A percentile compares a stretch with the other conserved stretches of the same genome.
These are phyloP conservation scores for Gossypium schwendimanii DNA, from an alignment of 441 rosid genomes.

Conservation along the genomic window DNA sequence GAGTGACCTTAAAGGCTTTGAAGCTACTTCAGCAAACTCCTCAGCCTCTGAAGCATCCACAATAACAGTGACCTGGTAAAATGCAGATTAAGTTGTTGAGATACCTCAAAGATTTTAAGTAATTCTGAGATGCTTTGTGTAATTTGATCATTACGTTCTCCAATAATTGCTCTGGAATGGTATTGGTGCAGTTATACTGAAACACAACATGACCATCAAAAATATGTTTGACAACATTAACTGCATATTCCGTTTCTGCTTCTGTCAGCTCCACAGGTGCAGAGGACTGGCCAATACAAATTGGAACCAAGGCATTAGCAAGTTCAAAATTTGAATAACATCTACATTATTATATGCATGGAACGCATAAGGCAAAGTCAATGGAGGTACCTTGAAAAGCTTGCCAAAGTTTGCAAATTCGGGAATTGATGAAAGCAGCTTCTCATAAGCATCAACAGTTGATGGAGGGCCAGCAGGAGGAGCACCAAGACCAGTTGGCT, in stretches of 20 bases:
- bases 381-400: constrained; percentile 72
- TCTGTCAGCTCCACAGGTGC: constrained; percentile 91
- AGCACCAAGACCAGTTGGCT: constrained; percentile 77
- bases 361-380: background rate
- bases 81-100: constrained; percentile 14
- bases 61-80: constrained; percentile 62
- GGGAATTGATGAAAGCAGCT: constrained; percentile 69
- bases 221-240: constrained; percentile 89
- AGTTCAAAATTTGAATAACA: constrained; percentile 2
- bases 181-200: constrained; percentile 95
- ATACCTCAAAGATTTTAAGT: constrained; percentile 5
- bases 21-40: constrained; percentile 54
- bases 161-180: constrained; percentile 84
- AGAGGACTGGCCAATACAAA: constrained; percentile 52
- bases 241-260: constrained; percentile 97
- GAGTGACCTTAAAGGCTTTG: constrained; percentile 69
- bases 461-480: constrained; percentile 55
- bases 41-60: constrained; percentile 94
- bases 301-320: constrained; percentile 11
- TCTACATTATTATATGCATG: background rate
- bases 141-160: constrained; percentile 62
- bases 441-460: constrained; percentile 71
- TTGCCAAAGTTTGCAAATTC: constrained; percentile 72
- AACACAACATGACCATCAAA: constrained; percentile 78
- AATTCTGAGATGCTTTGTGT: background rate